Conservation (phyloP, 2,329 filamentous ascomycete species). For the Monilinia fructicola region DNA sequence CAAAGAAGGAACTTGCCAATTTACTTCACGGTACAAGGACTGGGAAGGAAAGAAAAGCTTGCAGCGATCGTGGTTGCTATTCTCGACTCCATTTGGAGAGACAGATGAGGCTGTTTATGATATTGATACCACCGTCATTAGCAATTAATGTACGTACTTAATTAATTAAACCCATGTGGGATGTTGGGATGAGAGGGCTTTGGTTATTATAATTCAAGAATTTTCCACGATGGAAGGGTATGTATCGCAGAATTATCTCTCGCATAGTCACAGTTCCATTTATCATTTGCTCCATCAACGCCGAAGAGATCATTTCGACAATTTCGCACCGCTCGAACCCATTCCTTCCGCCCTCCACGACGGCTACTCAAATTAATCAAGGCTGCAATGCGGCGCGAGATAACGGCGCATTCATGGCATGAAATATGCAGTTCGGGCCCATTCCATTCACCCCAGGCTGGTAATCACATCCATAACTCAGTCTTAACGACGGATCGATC, state of each 20-base stretch:
- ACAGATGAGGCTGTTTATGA: background rate
- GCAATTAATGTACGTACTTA: background rate
- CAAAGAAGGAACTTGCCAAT: background rate
- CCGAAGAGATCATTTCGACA: background rate
- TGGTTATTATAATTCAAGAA: background rate
- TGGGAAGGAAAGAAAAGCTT: background rate
- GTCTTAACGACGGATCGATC: background rate
- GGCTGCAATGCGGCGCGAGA: no score
- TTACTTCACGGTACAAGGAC: background rate
- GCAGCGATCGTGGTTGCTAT: background rate
- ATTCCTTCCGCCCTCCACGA: accelerated
- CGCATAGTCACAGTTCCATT: background rate
- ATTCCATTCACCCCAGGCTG: background rate
- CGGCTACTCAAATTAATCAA: no score
- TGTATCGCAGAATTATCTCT: background rate
- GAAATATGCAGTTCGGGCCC: no score
- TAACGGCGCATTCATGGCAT: no score
- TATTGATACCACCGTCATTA: constrained; percentile 15
- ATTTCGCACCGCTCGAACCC: no score
- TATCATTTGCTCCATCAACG: background rate
- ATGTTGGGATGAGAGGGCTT: background rate
- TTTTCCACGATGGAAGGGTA: no score
- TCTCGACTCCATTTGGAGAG: background rate
- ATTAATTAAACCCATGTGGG: constrained; percentile 2
- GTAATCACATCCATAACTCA: background rate